Conservation (phyloP, 345 rosid species). For the Adansonia digitata region DNA sequence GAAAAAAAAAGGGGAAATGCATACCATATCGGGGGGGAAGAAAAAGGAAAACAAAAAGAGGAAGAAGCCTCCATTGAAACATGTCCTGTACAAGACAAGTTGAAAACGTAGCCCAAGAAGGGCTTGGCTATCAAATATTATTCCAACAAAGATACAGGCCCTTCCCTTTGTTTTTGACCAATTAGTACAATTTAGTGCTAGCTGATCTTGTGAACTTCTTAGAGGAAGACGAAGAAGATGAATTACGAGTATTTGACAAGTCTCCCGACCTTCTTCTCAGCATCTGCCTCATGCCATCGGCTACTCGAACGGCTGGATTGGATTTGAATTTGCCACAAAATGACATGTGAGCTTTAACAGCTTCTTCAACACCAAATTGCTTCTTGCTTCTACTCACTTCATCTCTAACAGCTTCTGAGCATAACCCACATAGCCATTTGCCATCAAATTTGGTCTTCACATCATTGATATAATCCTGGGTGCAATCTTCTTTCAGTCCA, state of each 20-base stretch:
- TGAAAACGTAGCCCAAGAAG: slow-evolving; percentile 2
- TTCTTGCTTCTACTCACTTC: slow-evolving; percentile 53
- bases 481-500: slow-evolving; percentile 87
- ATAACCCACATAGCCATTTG: slow-evolving; percentile 95
- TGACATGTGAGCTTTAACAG: slow-evolving; percentile 82
- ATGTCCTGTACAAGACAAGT: slow-evolving; percentile 29
- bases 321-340: slow-evolving; percentile 86
- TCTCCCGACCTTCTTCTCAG: slow-evolving; percentile 76
- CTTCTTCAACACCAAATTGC: slow-evolving; percentile 60
- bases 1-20: no score
- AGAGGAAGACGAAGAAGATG: slow-evolving; percentile 32
- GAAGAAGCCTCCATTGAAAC: slow-evolving; percentile 19
- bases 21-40: no score
- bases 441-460: slow-evolving; percentile 77
- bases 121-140: slow-evolving; percentile 14
- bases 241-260: slow-evolving; percentile 31
- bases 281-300: slow-evolving; percentile 97
- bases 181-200: slow-evolving; percentile 39
- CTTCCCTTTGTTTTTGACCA: not conserved
- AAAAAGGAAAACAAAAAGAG: slow-evolving; percentile 3
- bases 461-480: slow-evolving; percentile 63
- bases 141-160: slow-evolving; percentile 18
- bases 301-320: slow-evolving; percentile 82
- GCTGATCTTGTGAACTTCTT: slow-evolving; percentile 72
- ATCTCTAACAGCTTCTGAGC: slow-evolving; percentile 88